Evolutionary conservation across 2,329 filamentous ascomycete genomes (phyloP).

Genomic region (Pseudocercospora cruenta): DNA sequence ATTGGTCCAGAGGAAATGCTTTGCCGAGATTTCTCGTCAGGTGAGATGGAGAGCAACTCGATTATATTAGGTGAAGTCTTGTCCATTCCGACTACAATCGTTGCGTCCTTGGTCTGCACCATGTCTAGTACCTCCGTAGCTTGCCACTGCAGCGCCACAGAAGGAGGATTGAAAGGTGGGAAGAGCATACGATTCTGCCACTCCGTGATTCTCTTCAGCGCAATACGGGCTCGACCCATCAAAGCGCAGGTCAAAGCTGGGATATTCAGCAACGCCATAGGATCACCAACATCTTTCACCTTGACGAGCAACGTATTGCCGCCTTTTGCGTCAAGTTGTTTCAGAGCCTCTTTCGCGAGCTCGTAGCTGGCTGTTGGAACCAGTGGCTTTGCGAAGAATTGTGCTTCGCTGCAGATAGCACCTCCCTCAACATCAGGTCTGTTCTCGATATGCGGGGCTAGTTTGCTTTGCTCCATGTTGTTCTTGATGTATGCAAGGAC

Average conservation of each 20-base stretch:
- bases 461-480: conserved; percentile 40
- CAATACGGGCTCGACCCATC: conserved; percentile 25
- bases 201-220: conserved; percentile 44
- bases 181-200: conserved; percentile 46
- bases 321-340: conserved; percentile 16
- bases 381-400: conserved; percentile 26
- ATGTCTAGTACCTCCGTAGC: conserved; percentile 18
- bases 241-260: conserved; percentile 33
- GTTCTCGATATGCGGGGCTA: conserved; percentile 32
- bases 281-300: conserved; percentile 25
- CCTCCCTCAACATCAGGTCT: conserved; percentile 48
- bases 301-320: conserved; percentile 11
- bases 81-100: not conserved
- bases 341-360: conserved; percentile 24
- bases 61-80: not conserved
- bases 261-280: conserved; percentile 31
- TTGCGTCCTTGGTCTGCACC: not conserved
- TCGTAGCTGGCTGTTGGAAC: conserved; percentile 29
- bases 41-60: not conserved
- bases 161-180: conserved; percentile 19
- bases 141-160: conserved; percentile 9
- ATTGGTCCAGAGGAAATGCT: not conserved
- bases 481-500: conserved; percentile 81
- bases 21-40: not conserved
- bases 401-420: conserved; percentile 19